A percentile compares a stretch with the other conserved stretches of the same genome.
These are phyloP conservation scores for Cladosporium sp. DNA, from an alignment of 2,329 filamentous ascomycete species.

Conservation along the genomic window DNA sequence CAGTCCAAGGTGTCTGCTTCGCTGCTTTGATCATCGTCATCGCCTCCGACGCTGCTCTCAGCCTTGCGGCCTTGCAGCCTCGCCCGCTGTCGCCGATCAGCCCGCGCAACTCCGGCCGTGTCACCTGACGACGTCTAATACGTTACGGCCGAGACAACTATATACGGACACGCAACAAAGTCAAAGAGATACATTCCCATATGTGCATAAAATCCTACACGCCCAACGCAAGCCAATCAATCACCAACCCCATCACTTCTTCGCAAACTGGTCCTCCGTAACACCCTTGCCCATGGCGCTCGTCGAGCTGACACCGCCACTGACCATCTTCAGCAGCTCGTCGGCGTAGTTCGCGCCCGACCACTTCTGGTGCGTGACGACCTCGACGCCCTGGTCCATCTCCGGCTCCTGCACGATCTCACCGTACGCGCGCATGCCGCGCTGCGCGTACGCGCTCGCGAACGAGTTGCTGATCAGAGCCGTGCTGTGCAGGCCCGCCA, in stretches of 20 bases:
- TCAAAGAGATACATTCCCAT: too few species aligned
- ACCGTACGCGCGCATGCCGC: slow-evolving; percentile 94
- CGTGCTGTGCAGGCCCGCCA: slow-evolving; percentile 91
- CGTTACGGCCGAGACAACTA: too few species aligned
- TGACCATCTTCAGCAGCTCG: slow-evolving; percentile 94
- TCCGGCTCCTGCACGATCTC: slow-evolving; percentile 97
- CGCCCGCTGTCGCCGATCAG: too few species aligned
- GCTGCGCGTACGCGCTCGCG: slow-evolving; percentile 68
- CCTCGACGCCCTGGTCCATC: slow-evolving; percentile 83
- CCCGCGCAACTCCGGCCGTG: too few species aligned
- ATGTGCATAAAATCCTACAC: too few species aligned
- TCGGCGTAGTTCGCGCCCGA: slow-evolving; percentile 91
- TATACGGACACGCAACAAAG: too few species aligned
- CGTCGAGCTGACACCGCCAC: slow-evolving; percentile 82
- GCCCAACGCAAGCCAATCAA: too few species aligned
- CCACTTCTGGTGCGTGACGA: slow-evolving; percentile 99
- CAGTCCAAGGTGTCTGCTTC: too few species aligned
- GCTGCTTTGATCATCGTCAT: too few species aligned
- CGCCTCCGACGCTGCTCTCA: too few species aligned
- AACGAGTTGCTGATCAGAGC: slow-evolving; percentile 89
- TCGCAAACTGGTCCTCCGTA: slow-evolving; percentile 84
- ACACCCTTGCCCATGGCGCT: slow-evolving; percentile 97
- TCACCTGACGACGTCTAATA: too few species aligned
- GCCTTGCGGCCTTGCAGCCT: too few species aligned
- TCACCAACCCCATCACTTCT: background rate